Evolutionary conservation across 495 filamentous ascomycete species (phyloP).

Genomic region (Immersiella caudata): DNA sequence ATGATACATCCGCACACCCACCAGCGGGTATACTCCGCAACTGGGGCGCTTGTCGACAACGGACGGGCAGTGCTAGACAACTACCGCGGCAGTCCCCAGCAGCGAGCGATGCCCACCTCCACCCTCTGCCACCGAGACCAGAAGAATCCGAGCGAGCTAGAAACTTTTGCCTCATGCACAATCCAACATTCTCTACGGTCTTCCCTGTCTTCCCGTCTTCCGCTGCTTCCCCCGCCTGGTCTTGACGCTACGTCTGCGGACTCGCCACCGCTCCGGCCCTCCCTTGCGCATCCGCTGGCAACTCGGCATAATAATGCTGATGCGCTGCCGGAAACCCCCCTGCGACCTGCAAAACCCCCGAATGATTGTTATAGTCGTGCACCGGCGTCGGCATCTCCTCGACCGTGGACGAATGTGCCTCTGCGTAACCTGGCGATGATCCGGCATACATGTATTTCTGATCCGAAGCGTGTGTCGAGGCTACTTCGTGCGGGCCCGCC

Average conservation of each 20-base stretch:
- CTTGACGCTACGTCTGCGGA: neutral
- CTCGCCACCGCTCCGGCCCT: neutral
- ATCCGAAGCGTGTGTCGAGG: neutral
- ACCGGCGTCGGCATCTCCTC: neutral
- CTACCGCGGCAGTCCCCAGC: too few species aligned
- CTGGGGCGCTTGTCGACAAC: too few species aligned
- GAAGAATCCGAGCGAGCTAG: too few species aligned
- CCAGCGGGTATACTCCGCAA: too few species aligned
- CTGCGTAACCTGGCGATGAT: neutral
- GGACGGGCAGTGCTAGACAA: too few species aligned
- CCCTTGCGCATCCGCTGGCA: neutral
- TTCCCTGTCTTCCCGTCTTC: neutral
- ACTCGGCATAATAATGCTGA: neutral
- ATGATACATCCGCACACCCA: too few species aligned
- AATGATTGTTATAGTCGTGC: neutral
- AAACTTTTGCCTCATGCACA: neutral
- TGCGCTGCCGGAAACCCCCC: neutral
- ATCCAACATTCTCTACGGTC: neutral
- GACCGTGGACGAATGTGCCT: neutral
- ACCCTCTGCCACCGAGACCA: too few species aligned
- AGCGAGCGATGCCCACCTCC: too few species aligned
- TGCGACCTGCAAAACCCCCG: neutral
- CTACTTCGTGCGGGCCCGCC: neutral
- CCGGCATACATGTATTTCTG: neutral
- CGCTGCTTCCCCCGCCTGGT: too few species aligned